Evolutionary conservation across 2,329 filamentous ascomycete genomes (phyloP).

Genomic region (Diaporthe sp.): DNA sequence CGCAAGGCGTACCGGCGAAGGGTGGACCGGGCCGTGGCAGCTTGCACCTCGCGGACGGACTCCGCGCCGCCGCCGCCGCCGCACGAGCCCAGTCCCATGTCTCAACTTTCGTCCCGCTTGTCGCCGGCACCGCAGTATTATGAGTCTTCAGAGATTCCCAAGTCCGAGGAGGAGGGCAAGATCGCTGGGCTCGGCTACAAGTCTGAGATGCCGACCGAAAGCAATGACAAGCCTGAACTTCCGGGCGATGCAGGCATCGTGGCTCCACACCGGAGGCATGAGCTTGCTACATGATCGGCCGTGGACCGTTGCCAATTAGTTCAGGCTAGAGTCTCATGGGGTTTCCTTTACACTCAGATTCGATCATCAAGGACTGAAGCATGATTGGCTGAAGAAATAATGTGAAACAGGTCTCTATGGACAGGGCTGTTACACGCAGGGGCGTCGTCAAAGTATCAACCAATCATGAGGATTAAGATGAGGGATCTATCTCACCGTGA

Average conservation of each 20-base stretch:
- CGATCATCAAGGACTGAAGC: too few relatives aligned
- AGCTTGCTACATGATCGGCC: background rate
- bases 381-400: too few relatives aligned
- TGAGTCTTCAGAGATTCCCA: background rate
- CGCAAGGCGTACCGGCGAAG: conserved; percentile 15
- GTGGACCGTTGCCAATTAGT: background rate
- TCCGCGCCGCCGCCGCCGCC: background rate
- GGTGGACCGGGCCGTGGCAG: conserved; percentile 14
- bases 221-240: conserved; percentile 7
- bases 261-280: background rate
- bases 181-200: conserved; percentile 26
- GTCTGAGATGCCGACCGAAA: conserved; percentile 21
- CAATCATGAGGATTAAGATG: too few relatives aligned
- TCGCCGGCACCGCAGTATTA: background rate
- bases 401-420: too few relatives aligned
- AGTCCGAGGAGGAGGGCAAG: conserved; percentile 23
- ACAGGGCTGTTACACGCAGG: too few relatives aligned
- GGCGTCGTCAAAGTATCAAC: too few relatives aligned
- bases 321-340: background rate
- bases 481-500: too few relatives aligned
- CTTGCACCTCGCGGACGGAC: background rate
- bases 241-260: background rate
- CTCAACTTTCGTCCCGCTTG: background rate
- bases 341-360: too few relatives aligned
- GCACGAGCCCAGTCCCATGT: conserved; percentile 14